Base-by-base conservation (phyloP, 2,329 filamentous ascomycete genomes). In the Calonectria ilicicola region DNA sequence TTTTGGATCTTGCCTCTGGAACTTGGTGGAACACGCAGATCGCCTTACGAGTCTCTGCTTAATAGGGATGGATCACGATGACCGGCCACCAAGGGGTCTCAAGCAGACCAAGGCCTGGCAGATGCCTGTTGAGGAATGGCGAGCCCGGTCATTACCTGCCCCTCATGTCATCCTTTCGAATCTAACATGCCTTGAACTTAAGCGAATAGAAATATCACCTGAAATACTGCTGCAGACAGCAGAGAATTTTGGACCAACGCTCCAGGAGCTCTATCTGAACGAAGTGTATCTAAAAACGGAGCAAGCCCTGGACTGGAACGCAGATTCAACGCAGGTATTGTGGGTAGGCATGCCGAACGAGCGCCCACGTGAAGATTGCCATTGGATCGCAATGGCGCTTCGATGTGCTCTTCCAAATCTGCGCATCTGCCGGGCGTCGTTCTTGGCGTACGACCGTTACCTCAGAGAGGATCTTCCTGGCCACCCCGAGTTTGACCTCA, bases 1-100 rank as follows among this genome's bases (percentile, higher is more conserved):
- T 21, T 89, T 89, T 77, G 83, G 84, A 23, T 82, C 83, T 44
- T 85, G 86, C 67, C 81, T 90, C 3, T 90, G 88, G 88, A 85
- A 86, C 73, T 78, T 89, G 47, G 85, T 90, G 19, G 83, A 84
- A 60, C 85, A 86, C 62, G 87, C 88, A 0, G 78, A 80, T 27
- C 77, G 81, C 10, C 83, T 90, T 15, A 81, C 85, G 74, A 89
- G 84, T 53, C 80, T 90, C 21, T 89, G 87, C 70, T 74, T 90
- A 19, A 82, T 87, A 14, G 87, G 87, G n/a, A 81, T 85, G 73
- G 84, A 87, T 70, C 80, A 84, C 21, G 84, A 86, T 27, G 83
- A 84, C 42, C 81, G 82, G 29, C 82, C 82, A 0, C 84, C 82
- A 2, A 77, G 82, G 26, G 80, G 81, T 2, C 67, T 86, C 46